These are phyloP conservation scores for Tetradesmus obliquus DNA, from an alignment of 139 green algal species.

Conservation along the genomic window DNA sequence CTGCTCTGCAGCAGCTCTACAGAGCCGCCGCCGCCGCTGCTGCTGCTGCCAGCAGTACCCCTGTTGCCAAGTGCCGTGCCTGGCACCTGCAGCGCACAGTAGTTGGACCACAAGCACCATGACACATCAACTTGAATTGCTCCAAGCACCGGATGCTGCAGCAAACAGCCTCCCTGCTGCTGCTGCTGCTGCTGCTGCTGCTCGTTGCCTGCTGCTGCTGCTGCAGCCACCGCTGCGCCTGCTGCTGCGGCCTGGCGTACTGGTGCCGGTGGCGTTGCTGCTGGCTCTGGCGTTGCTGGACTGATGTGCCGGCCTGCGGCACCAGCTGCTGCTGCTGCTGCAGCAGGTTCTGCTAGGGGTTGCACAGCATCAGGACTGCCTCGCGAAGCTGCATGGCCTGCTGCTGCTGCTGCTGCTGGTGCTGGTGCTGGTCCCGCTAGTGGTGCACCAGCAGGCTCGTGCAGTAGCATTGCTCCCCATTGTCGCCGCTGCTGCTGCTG, in stretches of 20 bases:
- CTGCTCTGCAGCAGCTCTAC: background rate
- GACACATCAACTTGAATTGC: background rate
- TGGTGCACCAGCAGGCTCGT: background rate
- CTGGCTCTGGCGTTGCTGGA: background rate
- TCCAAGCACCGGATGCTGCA: slow-evolving; percentile 8
- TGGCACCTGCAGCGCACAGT: background rate
- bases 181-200: background rate
- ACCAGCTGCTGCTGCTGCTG: background rate
- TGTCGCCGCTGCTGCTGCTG: background rate
- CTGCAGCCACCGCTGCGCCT: background rate
- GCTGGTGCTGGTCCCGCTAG: background rate
- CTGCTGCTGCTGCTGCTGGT: background rate
- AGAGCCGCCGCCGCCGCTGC: background rate
- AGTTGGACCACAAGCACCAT: background rate
- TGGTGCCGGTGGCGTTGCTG: background rate
- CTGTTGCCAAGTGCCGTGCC: background rate
- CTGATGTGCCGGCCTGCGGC: background rate
- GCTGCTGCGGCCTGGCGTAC: background rate
- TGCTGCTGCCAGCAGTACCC: background rate
- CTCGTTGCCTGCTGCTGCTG: background rate
- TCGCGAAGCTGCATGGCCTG: background rate
- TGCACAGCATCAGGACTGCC: background rate
- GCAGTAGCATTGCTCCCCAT: background rate
- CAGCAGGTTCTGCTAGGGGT: background rate
- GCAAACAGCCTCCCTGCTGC: background rate